A percentile compares a stretch with the other conserved stretches of the same genome.
phyloP scores from a whole-genome alignment of 345 rosid species.

The Anacardium occidentale region DNA sequence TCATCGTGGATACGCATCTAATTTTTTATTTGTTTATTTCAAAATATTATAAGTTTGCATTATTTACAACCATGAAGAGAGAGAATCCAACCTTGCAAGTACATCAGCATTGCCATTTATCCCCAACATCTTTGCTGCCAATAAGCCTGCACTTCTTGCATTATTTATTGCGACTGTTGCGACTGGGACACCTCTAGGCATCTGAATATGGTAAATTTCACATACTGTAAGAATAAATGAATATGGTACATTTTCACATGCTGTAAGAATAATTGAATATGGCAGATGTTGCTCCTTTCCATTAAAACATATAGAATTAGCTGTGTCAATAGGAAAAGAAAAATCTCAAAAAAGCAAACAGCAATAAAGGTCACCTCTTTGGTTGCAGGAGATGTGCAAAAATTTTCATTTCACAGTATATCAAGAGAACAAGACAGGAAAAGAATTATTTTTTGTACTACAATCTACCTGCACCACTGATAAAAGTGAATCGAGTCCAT shows the following conservation, averaged over 20 bases:
- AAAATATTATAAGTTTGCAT: neutral
- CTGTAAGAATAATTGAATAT: neutral
- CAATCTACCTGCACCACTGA: conserved; percentile 77
- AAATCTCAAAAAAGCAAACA: neutral
- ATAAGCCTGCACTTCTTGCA: conserved; percentile 79
- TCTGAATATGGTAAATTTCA: conserved; percentile 34
- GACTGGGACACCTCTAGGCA: conserved; percentile 96
- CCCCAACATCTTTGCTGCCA: conserved; percentile 77
- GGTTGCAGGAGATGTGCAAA: neutral
- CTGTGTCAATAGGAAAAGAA: neutral
- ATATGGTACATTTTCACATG: neutral
- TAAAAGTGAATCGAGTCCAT: conserved; percentile 86
- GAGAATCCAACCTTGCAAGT: conserved; percentile 39
- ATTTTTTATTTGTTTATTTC: no score
- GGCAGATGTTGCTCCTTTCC: neutral
- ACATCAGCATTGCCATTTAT: conserved; percentile 61
- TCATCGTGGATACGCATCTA: no score
- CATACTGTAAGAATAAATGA: neutral
- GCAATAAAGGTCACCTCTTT: neutral
- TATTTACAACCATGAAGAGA: neutral
- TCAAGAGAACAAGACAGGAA: neutral
- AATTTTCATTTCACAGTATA: no score
- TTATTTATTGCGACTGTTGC: conserved; percentile 90
- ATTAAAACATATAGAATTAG: neutral
- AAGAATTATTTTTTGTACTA: neutral